Evolutionary conservation across 331 rosid genomes (phyloP), one percentile per base, ranked within the genome.

Genomic region (Cydonia oblonga): DNA sequence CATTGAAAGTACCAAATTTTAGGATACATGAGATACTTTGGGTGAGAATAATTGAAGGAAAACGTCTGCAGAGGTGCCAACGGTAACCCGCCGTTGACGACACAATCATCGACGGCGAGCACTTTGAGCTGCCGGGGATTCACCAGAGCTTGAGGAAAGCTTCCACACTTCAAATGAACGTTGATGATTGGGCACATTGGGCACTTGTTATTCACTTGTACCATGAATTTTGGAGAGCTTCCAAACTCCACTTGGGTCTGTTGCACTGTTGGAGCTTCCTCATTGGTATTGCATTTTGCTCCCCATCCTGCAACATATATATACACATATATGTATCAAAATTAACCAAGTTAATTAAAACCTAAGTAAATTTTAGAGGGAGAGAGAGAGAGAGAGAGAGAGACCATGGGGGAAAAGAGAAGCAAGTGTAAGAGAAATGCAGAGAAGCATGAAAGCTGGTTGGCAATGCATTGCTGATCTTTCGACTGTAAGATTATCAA

Each of bases 101-200:
- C 80, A 5, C 80, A 77, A 11, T 77, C 79, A 24, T 78, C 65
- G 5, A 24, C 35, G 54, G 54, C 69, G 2, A 77, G n/a, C 64
- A 77, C 77, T 15, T 74, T 74, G 82, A 81, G 76, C 33, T 56
- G 74, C 71, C 70, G 66, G 25, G 82, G 85, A 51, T 51, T 59
- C 32, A 81, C 82, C 42, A 78, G 76, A 64, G 76, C 62, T 59
- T 81, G 85, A 54, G 85, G 63, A 42, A 81, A 81, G 62, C 68
- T 74, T 56, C 85, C 82, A 44, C 82, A 81, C 66, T 77, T 73
- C 71, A 81, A 52, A 15, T 77, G 85, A 16, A 81, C 25, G 38
- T 82, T 53, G 68, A 82, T 75, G 6, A 82, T 25, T 3, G 83
- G 83, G 75, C 81, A 75, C 83, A 78, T 78, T 0, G 86, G 81